Conservation (phyloP, 495 filamentous ascomycete species). For the Aspergillus egyptiacus region DNA sequence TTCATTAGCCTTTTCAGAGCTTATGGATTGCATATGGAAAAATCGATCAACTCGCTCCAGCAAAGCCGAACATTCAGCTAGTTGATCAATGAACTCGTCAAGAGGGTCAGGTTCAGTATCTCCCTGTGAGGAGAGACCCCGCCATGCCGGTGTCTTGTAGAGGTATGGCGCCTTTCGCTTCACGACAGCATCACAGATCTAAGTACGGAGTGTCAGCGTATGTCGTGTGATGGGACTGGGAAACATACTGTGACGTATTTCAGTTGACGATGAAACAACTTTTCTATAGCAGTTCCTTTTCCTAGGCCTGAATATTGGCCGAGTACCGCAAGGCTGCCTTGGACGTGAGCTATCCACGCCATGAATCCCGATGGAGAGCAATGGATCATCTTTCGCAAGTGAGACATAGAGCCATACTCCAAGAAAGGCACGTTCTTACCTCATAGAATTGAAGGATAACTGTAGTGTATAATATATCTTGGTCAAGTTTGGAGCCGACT, state of each 20-base stretch:
- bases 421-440: constrained; percentile 4
- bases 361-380: constrained; percentile 21
- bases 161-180: constrained; percentile 17
- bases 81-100: constrained; percentile 19
- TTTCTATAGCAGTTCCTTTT: constrained; percentile 10
- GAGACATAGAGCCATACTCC: not conserved
- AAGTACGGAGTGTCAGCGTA: not conserved
- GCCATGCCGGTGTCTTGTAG: constrained; percentile 9
- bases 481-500: constrained; percentile 13
- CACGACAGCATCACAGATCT: constrained; percentile 19
- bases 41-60: constrained; percentile 19
- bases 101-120: constrained; percentile 9
- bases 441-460: constrained; percentile 26
- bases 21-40: not conserved
- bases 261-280: constrained; percentile 22
- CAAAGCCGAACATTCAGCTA: constrained; percentile 17
- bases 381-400: constrained; percentile 19
- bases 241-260: constrained; percentile 22
- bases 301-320: constrained; percentile 8
- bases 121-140: not conserved
- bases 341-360: constrained; percentile 25
- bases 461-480: constrained; percentile 23
- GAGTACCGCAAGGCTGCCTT: constrained; percentile 22
- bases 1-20: not conserved
- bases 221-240: not conserved